A percentile compares a stretch with the other conserved stretches of the same genome.
Conservation (phyloP, 2,329 filamentous ascomycete genomes). For the Mycosphaerelloides madeirae region DNA sequence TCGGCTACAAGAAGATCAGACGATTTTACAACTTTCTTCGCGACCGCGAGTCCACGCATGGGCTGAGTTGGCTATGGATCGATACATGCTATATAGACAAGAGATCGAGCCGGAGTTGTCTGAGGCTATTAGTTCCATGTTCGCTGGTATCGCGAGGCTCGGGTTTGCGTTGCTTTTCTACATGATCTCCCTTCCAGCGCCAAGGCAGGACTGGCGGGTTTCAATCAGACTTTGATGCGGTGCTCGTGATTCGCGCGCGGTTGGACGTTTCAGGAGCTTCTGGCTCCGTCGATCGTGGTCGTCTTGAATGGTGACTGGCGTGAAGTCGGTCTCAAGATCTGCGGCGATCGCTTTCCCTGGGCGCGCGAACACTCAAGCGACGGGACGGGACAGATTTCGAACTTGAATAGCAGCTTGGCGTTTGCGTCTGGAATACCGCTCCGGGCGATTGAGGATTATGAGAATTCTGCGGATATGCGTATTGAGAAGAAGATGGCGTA, state of each 20-base stretch:
- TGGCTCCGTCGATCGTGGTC: constrained; percentile 4
- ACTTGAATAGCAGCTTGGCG: no score
- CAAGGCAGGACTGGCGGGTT: not conserved
- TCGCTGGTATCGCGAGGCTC: constrained; percentile 15
- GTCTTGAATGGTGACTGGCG: constrained; percentile 6
- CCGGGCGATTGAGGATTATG: not conserved
- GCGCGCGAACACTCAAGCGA: no score
- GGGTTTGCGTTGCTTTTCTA: constrained; percentile 15
- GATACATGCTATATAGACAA: constrained; percentile 23
- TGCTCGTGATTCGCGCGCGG: constrained; percentile 1
- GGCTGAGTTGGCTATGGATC: constrained; percentile 11
- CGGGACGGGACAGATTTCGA: not conserved
- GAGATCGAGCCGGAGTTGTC: constrained; percentile 13
- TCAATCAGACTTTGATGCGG: not conserved
- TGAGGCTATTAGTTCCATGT: constrained; percentile 23
- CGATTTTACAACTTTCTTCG: not conserved
- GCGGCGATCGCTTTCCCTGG: no score
- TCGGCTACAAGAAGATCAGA: constrained; percentile 1
- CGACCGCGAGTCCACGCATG: not conserved
- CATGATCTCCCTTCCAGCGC: not conserved
- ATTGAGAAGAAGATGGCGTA: not conserved
- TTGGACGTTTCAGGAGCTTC: constrained; percentile 9
- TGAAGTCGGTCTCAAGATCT: constrained; percentile 7
- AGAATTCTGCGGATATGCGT: not conserved
- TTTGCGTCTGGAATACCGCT: not conserved